Evolutionary conservation across 129 eudicot species (phyloP).

Genomic region (Cynara cardunculus): DNA sequence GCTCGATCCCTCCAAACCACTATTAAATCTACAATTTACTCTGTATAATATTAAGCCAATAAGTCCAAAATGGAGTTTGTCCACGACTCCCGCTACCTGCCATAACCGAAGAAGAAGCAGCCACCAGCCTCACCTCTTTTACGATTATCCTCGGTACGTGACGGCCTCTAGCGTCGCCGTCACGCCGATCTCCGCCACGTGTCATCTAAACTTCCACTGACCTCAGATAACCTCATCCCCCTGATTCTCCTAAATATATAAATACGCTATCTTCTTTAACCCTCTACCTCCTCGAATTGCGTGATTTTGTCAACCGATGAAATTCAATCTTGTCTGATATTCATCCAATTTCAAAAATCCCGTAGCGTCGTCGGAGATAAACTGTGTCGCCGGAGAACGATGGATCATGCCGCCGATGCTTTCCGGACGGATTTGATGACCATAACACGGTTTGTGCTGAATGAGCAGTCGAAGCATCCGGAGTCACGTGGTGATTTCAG

Average conservation of each 20-base stretch:
- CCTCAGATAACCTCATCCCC: slow-evolving; percentile 39
- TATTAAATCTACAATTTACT: no score
- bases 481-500: slow-evolving; percentile 97
- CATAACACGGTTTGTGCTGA: slow-evolving; percentile 75
- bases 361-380: not conserved
- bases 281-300: slow-evolving; percentile 7
- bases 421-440: slow-evolving; percentile 95
- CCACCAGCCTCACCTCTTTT: not conserved
- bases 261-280: not conserved
- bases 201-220: slow-evolving; percentile 37
- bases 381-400: slow-evolving; percentile 1
- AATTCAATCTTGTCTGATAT: slow-evolving; percentile 18
- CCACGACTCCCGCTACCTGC: slow-evolving; percentile 5
- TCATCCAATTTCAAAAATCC: not conserved
- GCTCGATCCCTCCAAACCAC: no score
- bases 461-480: slow-evolving; percentile 81
- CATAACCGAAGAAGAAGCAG: slow-evolving; percentile 13
- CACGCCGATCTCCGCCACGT: slow-evolving; percentile 38
- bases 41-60: not conserved
- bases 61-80: slow-evolving; percentile 5
- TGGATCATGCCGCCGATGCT: slow-evolving; percentile 95
- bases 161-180: slow-evolving; percentile 36
- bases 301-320: slow-evolving; percentile 31
- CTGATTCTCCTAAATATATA: slow-evolving; percentile 3
- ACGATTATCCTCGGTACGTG: slow-evolving; percentile 9